phyloP scores from a whole-genome alignment of 257 asterid genomes.

The Forsythia viridissima region DNA sequence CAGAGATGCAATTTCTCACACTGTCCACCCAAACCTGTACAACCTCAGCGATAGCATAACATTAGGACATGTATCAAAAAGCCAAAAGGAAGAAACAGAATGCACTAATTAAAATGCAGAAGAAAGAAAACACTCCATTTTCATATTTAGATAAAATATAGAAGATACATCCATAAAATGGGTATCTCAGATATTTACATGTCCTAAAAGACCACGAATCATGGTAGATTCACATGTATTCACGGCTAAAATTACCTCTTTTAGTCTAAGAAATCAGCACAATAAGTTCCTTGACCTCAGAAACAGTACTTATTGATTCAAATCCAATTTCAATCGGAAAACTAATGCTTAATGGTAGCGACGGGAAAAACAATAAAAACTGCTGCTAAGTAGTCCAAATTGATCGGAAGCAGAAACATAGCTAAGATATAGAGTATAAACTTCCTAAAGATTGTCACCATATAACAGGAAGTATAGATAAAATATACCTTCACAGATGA shows the following conservation, averaged over 20 bases:
- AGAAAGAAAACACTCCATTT: conserved; percentile 4
- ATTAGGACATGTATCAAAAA: conserved; percentile 3
- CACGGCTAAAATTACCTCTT: conserved; percentile 7
- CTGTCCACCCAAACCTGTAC: conserved; percentile 71
- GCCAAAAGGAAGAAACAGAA: conserved; percentile 6
- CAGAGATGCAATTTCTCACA: conserved; percentile 57
- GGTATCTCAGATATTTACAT: conserved; percentile 13
- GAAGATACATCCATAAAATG: conserved; percentile 13
- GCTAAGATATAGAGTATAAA: conserved; percentile 6
- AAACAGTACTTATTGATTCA: background rate
- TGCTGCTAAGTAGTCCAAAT: background rate
- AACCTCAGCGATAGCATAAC: conserved; percentile 16
- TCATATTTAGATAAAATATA: conserved; percentile 10
- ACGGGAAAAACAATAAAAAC: background rate
- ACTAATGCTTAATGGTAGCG: background rate
- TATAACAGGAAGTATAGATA: background rate
- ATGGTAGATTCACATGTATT: background rate
- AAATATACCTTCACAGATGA: conserved; percentile 70
- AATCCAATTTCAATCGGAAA: conserved; percentile 7
- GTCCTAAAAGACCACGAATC: conserved; percentile 8
- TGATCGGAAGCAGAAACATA: conserved; percentile 11
- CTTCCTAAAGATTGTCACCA: conserved; percentile 11
- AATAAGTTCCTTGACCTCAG: conserved; percentile 3
- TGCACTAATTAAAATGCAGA: conserved; percentile 10
- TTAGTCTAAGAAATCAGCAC: conserved; percentile 14